Conservation (phyloP, 1,284 basidiomycete genomes). For the Neonothopanus nambi region DNA sequence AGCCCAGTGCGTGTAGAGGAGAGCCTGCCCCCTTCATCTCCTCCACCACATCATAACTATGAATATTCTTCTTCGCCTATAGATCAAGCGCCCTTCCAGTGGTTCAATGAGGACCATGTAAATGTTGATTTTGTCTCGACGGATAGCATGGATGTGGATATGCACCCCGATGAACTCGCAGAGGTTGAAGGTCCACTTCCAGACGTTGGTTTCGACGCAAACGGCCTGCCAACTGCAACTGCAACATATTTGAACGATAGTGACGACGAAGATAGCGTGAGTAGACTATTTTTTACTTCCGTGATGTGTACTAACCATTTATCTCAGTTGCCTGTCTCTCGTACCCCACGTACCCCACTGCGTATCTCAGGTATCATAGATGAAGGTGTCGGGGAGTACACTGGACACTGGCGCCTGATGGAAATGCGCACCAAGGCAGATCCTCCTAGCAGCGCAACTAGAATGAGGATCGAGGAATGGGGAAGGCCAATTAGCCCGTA, state of each 20-base stretch:
- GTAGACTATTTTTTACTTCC: not conserved
- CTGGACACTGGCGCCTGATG: conserved; percentile 57
- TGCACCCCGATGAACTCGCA: conserved; percentile 12
- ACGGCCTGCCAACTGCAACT: not conserved
- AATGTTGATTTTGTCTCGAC: conserved; percentile 2
- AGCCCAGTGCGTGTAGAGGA: not conserved
- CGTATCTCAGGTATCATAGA: conserved; percentile 9
- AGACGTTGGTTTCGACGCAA: not conserved
- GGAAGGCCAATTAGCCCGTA: conserved; percentile 70
- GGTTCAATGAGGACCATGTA: not conserved
- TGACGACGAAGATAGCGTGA: conserved; percentile 17
- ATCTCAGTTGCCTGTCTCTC: not conserved
- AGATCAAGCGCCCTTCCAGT: conserved; percentile 1
- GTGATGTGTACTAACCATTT: not conserved
- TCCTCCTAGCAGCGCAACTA: conserved; percentile 59
- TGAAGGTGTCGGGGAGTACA: conserved; percentile 58
- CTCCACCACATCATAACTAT: conserved; percentile 21
- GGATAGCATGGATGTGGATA: conserved; percentile 25
- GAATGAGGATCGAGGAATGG: conserved; percentile 55
- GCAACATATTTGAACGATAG: conserved; percentile 17
- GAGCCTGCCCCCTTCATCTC: conserved; percentile 21
- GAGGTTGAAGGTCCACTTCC: conserved; percentile 13
- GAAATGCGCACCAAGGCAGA: conserved; percentile 63
- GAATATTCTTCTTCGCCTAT: conserved; percentile 9
- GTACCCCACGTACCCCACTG: conserved; percentile 1